Conservation (phyloP, 805 yeast species). For the Starmerella scarabaei region DNA sequence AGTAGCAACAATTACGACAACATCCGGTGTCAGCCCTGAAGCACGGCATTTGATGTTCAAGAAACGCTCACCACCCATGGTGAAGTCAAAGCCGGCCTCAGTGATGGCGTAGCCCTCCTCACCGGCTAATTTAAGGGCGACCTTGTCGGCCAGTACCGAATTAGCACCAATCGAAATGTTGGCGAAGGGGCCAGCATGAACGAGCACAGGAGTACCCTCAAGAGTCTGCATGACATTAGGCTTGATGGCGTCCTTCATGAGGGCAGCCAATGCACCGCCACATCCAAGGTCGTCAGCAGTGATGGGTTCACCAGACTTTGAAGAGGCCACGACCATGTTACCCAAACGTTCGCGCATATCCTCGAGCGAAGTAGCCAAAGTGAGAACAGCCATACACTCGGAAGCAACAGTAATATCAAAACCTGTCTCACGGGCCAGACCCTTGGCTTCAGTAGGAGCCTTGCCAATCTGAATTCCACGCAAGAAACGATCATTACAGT, state of each 20-base stretch:
- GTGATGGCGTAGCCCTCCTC: slow-evolving; percentile 75
- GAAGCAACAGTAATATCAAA: slow-evolving; percentile 95
- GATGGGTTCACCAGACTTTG: slow-evolving; percentile 60
- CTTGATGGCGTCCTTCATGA: slow-evolving; percentile 88
- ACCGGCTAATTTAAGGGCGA: slow-evolving; percentile 84
- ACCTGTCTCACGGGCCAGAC: slow-evolving; percentile 72
- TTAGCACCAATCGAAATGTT: slow-evolving; percentile 95
- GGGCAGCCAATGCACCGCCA: slow-evolving; percentile 91
- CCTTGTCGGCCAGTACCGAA: slow-evolving; percentile 83
- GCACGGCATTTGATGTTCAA: slow-evolving; percentile 91
- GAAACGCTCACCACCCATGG: slow-evolving; percentile 98
- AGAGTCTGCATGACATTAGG: slow-evolving; percentile 95
- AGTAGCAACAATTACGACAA: slow-evolving; percentile 88
- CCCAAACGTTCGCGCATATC: slow-evolving; percentile 86
- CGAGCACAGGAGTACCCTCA: slow-evolving; percentile 95
- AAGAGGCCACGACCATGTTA: slow-evolving; percentile 75
- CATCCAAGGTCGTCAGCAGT: slow-evolving; percentile 91
- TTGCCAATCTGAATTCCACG: slow-evolving; percentile 82
- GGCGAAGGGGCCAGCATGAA: slow-evolving; percentile 98
- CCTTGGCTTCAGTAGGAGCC: slow-evolving; percentile 79
- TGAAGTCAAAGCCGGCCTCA: slow-evolving; percentile 96
- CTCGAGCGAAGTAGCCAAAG: slow-evolving; percentile 59
- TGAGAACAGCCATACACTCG: slow-evolving; percentile 92
- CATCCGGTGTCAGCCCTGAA: slow-evolving; percentile 81
- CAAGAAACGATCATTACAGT: slow-evolving; percentile 83